phyloP scores from a whole-genome alignment of 2,329 filamentous ascomycete genomes.

The Penicillium crustosum region DNA sequence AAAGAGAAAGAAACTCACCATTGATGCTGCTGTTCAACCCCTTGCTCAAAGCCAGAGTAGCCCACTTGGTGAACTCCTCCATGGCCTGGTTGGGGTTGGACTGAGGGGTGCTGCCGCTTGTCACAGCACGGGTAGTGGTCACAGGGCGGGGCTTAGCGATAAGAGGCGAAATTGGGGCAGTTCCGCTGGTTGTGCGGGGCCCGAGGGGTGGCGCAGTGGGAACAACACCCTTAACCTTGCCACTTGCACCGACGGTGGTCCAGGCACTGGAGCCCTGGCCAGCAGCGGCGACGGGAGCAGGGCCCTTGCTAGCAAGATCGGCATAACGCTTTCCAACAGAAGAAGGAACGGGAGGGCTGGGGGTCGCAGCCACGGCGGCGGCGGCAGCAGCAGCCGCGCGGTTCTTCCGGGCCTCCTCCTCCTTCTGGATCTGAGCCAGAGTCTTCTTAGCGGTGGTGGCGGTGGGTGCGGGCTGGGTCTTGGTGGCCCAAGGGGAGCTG shows the following conservation, averaged over 20 bases:
- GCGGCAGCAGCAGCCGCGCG: conserved; percentile 58
- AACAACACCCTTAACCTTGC: conserved; percentile 81
- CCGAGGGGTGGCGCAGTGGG: conserved; percentile 46
- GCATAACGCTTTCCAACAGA: conserved; percentile 82
- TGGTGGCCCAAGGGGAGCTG: conserved; percentile 55
- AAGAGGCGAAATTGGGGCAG: conserved; percentile 40
- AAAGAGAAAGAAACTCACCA: conserved; percentile 49
- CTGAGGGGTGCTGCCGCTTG: conserved; percentile 45
- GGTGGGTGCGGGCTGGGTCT: conserved; percentile 39
- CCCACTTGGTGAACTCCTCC: conserved; percentile 95
- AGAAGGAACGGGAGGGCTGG: conserved; percentile 46
- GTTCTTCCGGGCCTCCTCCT: conserved; percentile 88
- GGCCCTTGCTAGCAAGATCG: conserved; percentile 81
- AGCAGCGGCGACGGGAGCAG: conserved; percentile 46
- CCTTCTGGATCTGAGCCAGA: conserved; percentile 90
- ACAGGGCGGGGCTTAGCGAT: conserved; percentile 57
- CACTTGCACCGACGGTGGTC: conserved; percentile 92
- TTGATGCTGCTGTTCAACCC: conserved; percentile 69
- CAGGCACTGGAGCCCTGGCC: conserved; percentile 63
- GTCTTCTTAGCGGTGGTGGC: conserved; percentile 71
- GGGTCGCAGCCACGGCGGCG: conserved; percentile 44
- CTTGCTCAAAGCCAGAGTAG: conserved; percentile 72
- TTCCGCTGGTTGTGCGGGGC: conserved; percentile 50
- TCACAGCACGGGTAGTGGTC: conserved; percentile 51
- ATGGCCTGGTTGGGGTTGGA: conserved; percentile 63